These are phyloP conservation scores for Leishmania braziliensis DNA, from an alignment of 208 protist species.

Conservation along the genomic window DNA sequence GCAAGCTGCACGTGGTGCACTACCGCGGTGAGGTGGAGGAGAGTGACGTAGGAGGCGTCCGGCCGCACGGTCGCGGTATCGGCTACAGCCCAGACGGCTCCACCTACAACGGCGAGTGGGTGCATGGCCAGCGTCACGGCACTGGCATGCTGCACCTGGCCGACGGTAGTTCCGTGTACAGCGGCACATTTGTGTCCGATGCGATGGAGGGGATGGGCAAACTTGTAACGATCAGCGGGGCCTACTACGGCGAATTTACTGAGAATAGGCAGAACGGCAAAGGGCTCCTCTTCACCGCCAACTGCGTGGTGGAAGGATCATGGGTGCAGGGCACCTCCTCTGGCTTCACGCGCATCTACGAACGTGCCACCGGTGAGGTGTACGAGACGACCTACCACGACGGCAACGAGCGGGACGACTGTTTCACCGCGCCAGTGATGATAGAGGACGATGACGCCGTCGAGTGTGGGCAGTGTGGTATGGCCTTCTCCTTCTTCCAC, in stretches of 20 bases:
- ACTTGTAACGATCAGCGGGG: constrained; percentile 47
- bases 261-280: constrained; percentile 68
- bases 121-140: constrained; percentile 67
- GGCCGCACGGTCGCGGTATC: constrained; percentile 64
- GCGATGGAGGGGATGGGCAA: constrained; percentile 71
- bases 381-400: constrained; percentile 78
- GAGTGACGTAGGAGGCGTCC: constrained; percentile 22
- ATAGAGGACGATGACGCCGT: constrained; percentile 62
- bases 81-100: constrained; percentile 37
- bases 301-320: constrained; percentile 50
- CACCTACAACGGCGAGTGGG: constrained; percentile 90
- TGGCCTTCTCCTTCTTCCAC: constrained; percentile 80
- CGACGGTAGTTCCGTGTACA: constrained; percentile 62
- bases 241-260: constrained; percentile 75
- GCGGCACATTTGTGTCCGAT: constrained; percentile 64
- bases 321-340: constrained; percentile 53
- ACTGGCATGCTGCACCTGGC: constrained; percentile 63
- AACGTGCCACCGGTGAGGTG: constrained; percentile 46
- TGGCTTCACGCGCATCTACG: constrained; percentile 65
- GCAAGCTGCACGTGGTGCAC: constrained; percentile 36
- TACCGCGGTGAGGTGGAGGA: constrained; percentile 84
- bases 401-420: constrained; percentile 87
- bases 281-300: constrained; percentile 51
- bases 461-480: constrained; percentile 78
- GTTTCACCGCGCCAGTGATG: constrained; percentile 70